phyloP scores from a whole-genome alignment of 2,329 filamentous ascomycete species.

The Fusarium guadeloupense region DNA sequence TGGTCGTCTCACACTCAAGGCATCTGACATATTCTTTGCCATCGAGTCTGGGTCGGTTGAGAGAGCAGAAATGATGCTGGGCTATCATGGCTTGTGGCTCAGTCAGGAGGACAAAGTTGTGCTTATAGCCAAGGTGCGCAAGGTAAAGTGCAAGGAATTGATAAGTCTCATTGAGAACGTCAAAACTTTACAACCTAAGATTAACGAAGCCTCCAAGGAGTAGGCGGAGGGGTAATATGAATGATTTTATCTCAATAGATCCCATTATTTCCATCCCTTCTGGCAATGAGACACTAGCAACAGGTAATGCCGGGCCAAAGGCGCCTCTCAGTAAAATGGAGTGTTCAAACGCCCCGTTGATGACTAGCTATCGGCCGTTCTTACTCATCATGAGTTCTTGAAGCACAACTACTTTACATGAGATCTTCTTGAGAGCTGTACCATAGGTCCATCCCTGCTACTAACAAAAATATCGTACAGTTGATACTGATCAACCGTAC shows the following conservation, averaged over 20 bases:
- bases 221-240: no score
- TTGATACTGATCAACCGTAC: constrained; percentile 24
- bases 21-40: background rate
- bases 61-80: background rate
- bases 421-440: constrained; percentile 13
- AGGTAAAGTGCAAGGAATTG: background rate
- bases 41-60: background rate
- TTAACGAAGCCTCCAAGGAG: background rate
- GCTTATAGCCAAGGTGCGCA: background rate
- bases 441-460: constrained; percentile 21
- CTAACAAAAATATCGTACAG: constrained; percentile 25
- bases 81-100: background rate
- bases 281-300: background rate
- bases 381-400: no score
- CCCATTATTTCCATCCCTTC: no score
- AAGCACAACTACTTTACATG: background rate
- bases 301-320: background rate
- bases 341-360: no score
- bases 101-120: background rate
- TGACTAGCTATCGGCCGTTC: no score
- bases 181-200: background rate
- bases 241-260: no score
- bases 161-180: background rate
- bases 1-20: background rate
- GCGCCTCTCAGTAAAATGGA: no score